Evolutionary conservation across 768 basidiomycete genomes (phyloP), one percentile per base, ranked within the genome.

Genomic region (Lactarius sp.): DNA sequence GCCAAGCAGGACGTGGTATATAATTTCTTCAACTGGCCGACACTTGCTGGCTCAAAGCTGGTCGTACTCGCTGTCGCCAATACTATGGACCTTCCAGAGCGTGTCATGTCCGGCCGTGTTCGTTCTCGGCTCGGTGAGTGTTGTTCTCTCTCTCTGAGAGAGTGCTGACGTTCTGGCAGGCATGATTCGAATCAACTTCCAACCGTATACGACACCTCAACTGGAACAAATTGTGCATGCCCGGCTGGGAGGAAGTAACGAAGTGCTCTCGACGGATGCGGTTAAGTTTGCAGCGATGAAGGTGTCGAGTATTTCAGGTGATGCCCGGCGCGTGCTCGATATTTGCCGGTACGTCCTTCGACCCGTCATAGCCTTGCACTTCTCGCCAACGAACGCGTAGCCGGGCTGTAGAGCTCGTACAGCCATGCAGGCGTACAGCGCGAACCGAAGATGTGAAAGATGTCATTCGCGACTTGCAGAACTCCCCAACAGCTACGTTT

Each of bases 21-120:
- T 76, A 98, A 98, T 71, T 98, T 99, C 76, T 98, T 98, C 81
- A 98, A 27, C 73, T 99, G 97, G 96, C 97, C 97, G 2, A 96
- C 94, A 4, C 78, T 97, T 56, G 80, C 83, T 0, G 86, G 85
- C 20, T 94, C 93, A 62, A 92, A 90, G 73, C 82, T 99, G 6
- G 86, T 98, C 56, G 97, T 99, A 2, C 83, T 99, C 56, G 96
- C 97, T 0, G 94, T 99, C 1, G 97, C 97, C 7, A 99, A 98
- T 72, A 94, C 96, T 36, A 96, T 97, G 91, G 96, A 98, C 71
- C 80, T 98, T 59, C 97, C 97, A 0, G 96, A 98, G 74, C 81
- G 96, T 51, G 90, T 90, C 12, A 89, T 99, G 85, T 88, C 82
- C 3, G 94, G 94, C 0, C 86, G 96, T 60, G 95, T 98, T 54